Evolutionary conservation across 1,139 yeast genomes (phyloP).

Genomic region (Casaregolazyma lundiana): DNA sequence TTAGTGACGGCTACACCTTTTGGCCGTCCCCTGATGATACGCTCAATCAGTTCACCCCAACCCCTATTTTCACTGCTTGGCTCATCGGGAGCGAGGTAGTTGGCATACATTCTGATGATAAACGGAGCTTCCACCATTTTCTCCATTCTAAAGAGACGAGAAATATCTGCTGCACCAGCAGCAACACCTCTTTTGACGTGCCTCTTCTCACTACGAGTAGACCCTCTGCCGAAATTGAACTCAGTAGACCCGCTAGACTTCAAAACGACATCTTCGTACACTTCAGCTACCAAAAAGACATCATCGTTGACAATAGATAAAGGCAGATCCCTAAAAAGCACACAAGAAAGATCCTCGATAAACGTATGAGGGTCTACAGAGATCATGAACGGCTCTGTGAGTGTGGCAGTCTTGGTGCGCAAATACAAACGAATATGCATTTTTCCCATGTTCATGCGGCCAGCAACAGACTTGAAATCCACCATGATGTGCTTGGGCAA

Average conservation of each 20-base stretch:
- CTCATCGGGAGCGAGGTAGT: slow-evolving; percentile 43
- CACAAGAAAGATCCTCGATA: slow-evolving; percentile 68
- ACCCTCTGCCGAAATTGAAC: slow-evolving; percentile 4
- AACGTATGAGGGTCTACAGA: slow-evolving; percentile 60
- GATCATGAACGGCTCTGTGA: slow-evolving; percentile 79
- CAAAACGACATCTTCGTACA: slow-evolving; percentile 31
- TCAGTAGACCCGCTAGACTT: slow-evolving; percentile 13
- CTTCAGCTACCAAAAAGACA: slow-evolving; percentile 31
- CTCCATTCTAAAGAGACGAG: slow-evolving; percentile 67
- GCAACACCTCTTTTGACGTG: slow-evolving; percentile 74
- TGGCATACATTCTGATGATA: slow-evolving; percentile 66
- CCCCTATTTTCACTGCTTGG: slow-evolving; percentile 53
- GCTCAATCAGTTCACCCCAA: slow-evolving; percentile 84
- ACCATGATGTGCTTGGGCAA: slow-evolving; percentile 74
- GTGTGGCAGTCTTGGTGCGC: slow-evolving; percentile 57
- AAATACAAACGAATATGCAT: slow-evolving; percentile 70
- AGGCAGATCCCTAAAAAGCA: slow-evolving; percentile 74
- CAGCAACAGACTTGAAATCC: slow-evolving; percentile 69
- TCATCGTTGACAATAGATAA: slow-evolving; percentile 43
- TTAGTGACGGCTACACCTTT: slow-evolving; percentile 77
- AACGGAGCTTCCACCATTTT: slow-evolving; percentile 67
- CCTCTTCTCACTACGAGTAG: slow-evolving; percentile 17
- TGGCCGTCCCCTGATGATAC: slow-evolving; percentile 71
- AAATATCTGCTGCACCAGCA: slow-evolving; percentile 83
- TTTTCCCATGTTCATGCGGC: slow-evolving; percentile 48